Conservation (phyloP, 1,284 basidiomycete species). For the Marasmius oreades region DNA sequence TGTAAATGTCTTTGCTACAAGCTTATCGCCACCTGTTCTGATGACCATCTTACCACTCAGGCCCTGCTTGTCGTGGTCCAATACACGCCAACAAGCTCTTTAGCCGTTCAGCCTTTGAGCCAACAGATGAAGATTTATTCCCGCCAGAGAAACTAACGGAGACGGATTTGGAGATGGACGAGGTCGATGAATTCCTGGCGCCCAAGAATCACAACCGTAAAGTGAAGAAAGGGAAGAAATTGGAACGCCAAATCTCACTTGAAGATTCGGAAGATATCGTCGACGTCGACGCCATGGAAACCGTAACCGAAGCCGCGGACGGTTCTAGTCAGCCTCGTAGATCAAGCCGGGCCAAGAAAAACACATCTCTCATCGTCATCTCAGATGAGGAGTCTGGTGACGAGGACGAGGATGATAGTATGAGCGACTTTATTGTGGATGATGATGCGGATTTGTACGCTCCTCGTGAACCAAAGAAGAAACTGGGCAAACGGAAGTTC, state of each 20-base stretch:
- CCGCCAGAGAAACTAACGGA: constrained; percentile 20
- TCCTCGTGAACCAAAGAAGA: constrained; percentile 33
- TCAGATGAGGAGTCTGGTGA: constrained; percentile 16
- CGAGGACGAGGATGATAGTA: constrained; percentile 34
- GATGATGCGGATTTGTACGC: constrained; percentile 46
- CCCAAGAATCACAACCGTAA: not conserved
- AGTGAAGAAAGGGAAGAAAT: constrained; percentile 21
- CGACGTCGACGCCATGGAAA: constrained; percentile 8
- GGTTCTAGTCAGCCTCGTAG: constrained; percentile 6
- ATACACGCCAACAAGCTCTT: constrained; percentile 43
- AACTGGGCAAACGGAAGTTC: constrained; percentile 28
- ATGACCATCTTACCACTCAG: constrained; percentile 24
- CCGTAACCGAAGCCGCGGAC: constrained; percentile 10
- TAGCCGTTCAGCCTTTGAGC: constrained; percentile 45
- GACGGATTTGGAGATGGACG: constrained; percentile 21
- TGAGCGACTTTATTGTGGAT: constrained; percentile 55
- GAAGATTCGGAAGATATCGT: constrained; percentile 1
- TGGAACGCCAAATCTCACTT: constrained; percentile 17
- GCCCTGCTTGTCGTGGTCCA: constrained; percentile 46
- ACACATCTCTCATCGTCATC: not conserved
- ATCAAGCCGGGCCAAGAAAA: constrained; percentile 22
- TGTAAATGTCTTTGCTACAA: constrained; percentile 32
- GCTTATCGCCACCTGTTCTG: not conserved
- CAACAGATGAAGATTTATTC: constrained; percentile 40
- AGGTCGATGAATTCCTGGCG: constrained; percentile 13